Percentiles rank a stretch among this genome's conserved stretches.
Evolutionary conservation across 768 basidiomycete genomes (phyloP).

Genomic region (Leccinum subtestaceum): DNA sequence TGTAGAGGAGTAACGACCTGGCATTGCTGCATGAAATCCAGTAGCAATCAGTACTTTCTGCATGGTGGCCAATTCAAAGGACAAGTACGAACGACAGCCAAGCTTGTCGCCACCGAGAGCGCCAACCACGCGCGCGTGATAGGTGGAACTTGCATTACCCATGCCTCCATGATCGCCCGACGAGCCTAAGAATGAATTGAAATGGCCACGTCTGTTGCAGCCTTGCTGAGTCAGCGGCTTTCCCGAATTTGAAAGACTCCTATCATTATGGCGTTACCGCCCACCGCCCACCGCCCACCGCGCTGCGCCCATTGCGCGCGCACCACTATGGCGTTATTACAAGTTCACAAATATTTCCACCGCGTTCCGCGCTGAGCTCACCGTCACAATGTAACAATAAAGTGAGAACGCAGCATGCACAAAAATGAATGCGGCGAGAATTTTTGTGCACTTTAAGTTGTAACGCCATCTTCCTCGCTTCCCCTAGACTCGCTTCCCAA

Average conservation of each 20-base stretch:
- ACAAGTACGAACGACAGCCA: conserved; percentile 75
- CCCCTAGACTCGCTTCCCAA: too few species aligned
- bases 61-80: background rate
- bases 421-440: too few species aligned
- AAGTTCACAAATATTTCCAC: too few species aligned
- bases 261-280: too few species aligned
- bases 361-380: too few species aligned
- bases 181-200: conserved; percentile 1
- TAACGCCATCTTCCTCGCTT: too few species aligned
- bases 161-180: conserved; percentile 66
- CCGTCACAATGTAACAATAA: too few species aligned
- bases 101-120: conserved; percentile 72
- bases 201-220: background rate
- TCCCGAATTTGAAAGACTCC: background rate
- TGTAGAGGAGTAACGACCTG: conserved; percentile 88
- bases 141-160: conserved; percentile 90
- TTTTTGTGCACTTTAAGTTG: too few species aligned
- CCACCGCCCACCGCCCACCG: too few species aligned
- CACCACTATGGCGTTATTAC: too few species aligned
- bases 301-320: too few species aligned
- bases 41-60: conserved; percentile 5
- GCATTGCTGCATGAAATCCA: conserved; percentile 64
- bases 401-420: too few species aligned
- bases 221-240: conserved; percentile 20
- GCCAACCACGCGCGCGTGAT: conserved; percentile 86